phyloP scores from a whole-genome alignment of 208 protist species.

The Jaenimonas drosophilae region DNA sequence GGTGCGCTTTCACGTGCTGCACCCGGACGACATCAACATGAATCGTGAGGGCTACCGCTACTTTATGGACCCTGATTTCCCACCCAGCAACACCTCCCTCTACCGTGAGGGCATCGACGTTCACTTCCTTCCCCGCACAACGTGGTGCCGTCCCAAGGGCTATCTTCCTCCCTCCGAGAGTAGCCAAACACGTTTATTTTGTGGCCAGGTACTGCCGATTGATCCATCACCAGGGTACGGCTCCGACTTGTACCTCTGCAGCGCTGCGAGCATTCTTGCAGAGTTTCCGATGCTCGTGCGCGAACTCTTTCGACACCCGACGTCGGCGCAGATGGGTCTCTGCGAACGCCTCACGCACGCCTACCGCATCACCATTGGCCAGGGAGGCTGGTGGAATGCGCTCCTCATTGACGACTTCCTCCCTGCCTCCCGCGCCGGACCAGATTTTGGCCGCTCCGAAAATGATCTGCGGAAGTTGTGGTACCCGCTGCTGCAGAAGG shows the following conservation, averaged over 20 bases:
- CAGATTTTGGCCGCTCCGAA: conserved; percentile 17
- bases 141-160: conserved; percentile 17
- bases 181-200: conserved; percentile 20
- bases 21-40: no score
- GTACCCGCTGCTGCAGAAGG: conserved; percentile 75
- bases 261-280: conserved; percentile 23
- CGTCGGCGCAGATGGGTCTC: conserved; percentile 2
- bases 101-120: conserved; percentile 5
- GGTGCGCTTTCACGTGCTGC: no score
- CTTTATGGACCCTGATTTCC: conserved; percentile 37
- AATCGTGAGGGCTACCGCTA: conserved; percentile 7
- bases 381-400: conserved; percentile 41
- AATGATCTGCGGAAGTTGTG: conserved; percentile 55
- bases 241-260: conserved; percentile 41
- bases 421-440: conserved; percentile 19
- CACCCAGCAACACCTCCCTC: conserved; percentile 14
- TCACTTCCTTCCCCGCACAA: conserved; percentile 19
- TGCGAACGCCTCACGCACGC: conserved; percentile 13
- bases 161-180: conserved; percentile 16
- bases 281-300: conserved; percentile 13
- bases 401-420: conserved; percentile 47
- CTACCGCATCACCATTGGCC: conserved; percentile 28
- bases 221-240: conserved; percentile 34
- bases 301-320: conserved; percentile 21
- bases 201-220: conserved; percentile 20